Evolutionary conservation across 768 basidiomycete species (phyloP).

Genomic region (Psilocybe azurescens): DNA sequence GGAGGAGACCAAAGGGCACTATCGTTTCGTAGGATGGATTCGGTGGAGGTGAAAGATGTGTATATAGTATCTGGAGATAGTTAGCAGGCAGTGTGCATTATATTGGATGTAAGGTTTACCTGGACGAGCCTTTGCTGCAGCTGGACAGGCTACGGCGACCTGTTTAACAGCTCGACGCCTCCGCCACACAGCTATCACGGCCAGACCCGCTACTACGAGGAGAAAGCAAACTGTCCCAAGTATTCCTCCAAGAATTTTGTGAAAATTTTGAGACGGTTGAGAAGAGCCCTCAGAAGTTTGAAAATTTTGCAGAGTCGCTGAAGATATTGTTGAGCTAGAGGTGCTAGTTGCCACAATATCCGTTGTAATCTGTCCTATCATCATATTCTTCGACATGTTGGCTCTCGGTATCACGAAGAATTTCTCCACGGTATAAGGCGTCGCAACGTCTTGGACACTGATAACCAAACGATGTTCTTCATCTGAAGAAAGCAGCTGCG

Average conservation of each 20-base stretch:
- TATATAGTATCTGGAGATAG: slow-evolving; percentile 34
- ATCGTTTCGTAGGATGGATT: slow-evolving; percentile 38
- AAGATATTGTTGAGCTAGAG: background rate
- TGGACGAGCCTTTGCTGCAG: slow-evolving; percentile 21
- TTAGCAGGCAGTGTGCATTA: background rate
- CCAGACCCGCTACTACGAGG: slow-evolving; percentile 13
- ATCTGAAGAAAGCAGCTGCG: slow-evolving; percentile 23
- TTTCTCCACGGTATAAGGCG: slow-evolving; percentile 46
- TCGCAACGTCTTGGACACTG: slow-evolving; percentile 36
- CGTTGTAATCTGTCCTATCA: slow-evolving; percentile 8
- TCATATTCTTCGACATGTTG: slow-evolving; percentile 17
- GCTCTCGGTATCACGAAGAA: slow-evolving; percentile 41
- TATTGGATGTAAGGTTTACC: slow-evolving; percentile 20
- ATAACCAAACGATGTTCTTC: slow-evolving; percentile 43
- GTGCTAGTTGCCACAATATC: background rate
- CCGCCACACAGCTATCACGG: slow-evolving; percentile 18
- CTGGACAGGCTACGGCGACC: slow-evolving; percentile 6
- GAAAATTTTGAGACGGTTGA: slow-evolving; percentile 2
- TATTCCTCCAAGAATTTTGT: slow-evolving; percentile 29
- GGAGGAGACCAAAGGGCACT: slow-evolving; percentile 31
- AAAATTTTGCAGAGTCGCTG: background rate
- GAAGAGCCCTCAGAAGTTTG: background rate
- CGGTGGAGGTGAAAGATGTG: slow-evolving; percentile 40
- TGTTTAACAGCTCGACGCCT: background rate
- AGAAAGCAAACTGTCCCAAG: slow-evolving; percentile 31